Evolutionary conservation across 2,329 filamentous ascomycete genomes (phyloP), one percentile per base, ranked within the genome.

Genomic region (Ceratocystis cubensis): DNA sequence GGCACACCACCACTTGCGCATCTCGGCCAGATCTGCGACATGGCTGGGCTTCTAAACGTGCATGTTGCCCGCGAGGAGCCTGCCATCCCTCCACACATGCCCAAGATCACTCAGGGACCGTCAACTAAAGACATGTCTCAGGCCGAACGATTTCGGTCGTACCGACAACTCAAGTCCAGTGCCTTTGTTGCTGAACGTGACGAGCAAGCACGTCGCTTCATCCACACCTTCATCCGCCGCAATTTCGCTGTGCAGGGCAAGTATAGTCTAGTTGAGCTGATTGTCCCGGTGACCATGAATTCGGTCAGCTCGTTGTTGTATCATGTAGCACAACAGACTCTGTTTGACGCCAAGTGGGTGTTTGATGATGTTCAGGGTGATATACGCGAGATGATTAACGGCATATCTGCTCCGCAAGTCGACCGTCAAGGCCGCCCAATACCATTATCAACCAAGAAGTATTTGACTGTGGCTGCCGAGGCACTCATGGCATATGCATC

Each of bases 1-100:
- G 78, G 75, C 1, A 80, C 78, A 0, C 77, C 78, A 0, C 75
- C 76, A 1, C 72, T 76, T 0, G 70, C 70, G 3, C 72, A 72
- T 17, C 73, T 80, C 3, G 71, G 69, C 5, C 73, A 76, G 6
- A 70, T 79, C 1, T 76, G 75, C 68, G 70, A 69, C 17, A 74
- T 75, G 15, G 76, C 72, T 0, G 69, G 71, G 1, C 69, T 76
- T 1, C 67, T 80, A 37, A 73, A 74, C 15, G 67, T 78, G 0
- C 77, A 79, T 64, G 66, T 80, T 6, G 77, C 76, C 0, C 72
- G 76, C 3, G 71, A 74, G 0, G 72, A 75, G 57, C 71, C 73
- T 6, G 71, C 71, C 25, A 69, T 76, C 6, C 71, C 72, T 17
- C 70, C 73, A 5, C 72, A 75, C 20, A 72, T 79, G n/a, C 77